Evolutionary conservation across 2,329 filamentous ascomycete species (phyloP).

Genomic region (Aspergillus sp.): DNA sequence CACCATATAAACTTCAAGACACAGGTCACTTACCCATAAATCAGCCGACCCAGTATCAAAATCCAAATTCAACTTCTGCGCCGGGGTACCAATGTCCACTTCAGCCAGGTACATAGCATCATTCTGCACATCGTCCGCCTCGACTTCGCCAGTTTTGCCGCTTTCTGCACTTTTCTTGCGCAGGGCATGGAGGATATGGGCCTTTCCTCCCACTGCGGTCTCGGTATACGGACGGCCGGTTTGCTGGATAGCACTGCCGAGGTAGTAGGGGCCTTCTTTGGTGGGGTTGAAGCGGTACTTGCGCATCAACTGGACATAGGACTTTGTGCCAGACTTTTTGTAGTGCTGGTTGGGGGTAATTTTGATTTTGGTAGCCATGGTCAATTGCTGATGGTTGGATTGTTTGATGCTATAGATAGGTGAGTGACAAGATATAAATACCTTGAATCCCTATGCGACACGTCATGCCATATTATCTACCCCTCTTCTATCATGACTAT

Average conservation of each 20-base stretch:
- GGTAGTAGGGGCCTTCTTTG: slow-evolving; percentile 57
- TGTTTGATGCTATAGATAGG: too few species aligned
- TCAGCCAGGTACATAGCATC: slow-evolving; percentile 62
- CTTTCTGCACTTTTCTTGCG: slow-evolving; percentile 38
- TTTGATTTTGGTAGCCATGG: slow-evolving; percentile 42
- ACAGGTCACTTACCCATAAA: slow-evolving; percentile 53
- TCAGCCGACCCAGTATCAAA: slow-evolving; percentile 70
- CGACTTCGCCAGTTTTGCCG: slow-evolving; percentile 45
- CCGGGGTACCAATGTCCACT: slow-evolving; percentile 61
- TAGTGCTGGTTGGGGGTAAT: slow-evolving; percentile 58
- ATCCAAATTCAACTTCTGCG: slow-evolving; percentile 58
- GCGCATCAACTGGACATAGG: slow-evolving; percentile 57
- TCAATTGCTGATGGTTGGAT: neutral
- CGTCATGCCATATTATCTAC: too few species aligned
- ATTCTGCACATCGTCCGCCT: slow-evolving; percentile 62
- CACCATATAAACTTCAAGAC: neutral
- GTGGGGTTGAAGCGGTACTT: slow-evolving; percentile 63
- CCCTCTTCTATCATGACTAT: too few species aligned
- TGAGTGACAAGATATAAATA: too few species aligned
- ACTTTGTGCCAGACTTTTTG: slow-evolving; percentile 55
- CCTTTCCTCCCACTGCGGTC: slow-evolving; percentile 46
- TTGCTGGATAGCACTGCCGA: slow-evolving; percentile 45
- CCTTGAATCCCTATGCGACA: too few species aligned
- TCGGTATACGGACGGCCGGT: slow-evolving; percentile 45
- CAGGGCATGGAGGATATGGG: slow-evolving; percentile 45